These are phyloP conservation scores for Euphrasia arctica DNA, from an alignment of 305 asterid species.

Conservation along the genomic window DNA sequence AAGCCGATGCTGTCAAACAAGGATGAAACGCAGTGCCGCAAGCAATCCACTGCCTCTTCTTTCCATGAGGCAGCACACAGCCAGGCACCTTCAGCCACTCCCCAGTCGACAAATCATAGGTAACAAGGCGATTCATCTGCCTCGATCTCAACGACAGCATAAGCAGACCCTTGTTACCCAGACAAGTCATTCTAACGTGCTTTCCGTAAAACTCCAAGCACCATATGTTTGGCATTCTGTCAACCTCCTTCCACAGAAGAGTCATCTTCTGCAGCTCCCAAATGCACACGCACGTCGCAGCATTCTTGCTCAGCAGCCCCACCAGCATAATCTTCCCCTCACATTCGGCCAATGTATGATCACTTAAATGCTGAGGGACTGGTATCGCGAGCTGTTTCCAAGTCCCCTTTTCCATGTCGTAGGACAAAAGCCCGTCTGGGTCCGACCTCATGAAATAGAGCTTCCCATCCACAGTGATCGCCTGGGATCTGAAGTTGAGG, in stretches of 20 bases:
- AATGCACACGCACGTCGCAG: constrained; percentile 91
- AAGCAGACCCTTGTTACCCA: constrained; percentile 90
- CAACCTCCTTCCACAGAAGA: constrained; percentile 99
- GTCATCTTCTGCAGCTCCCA: constrained; percentile 99
- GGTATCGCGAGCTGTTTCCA: constrained; percentile 85
- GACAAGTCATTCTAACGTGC: constrained; percentile 96
- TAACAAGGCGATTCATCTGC: constrained; percentile 83
- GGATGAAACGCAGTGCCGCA: constrained; percentile 94
- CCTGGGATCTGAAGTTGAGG: constrained; percentile 87
- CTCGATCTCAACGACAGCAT: constrained; percentile 85
- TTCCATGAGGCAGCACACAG: constrained; percentile 24
- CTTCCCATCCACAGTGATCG: constrained; percentile 45
- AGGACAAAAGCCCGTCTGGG: constrained; percentile 81
- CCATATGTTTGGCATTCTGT: constrained; percentile 99
- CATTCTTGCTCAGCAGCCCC: constrained; percentile 89
- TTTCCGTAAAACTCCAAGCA: constrained; percentile 99
- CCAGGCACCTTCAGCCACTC: constrained; percentile 94
- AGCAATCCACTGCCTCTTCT: constrained; percentile 89
- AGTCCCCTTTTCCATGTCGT: constrained; percentile 56
- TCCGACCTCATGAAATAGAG: constrained; percentile 87
- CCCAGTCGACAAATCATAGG: constrained; percentile 60
- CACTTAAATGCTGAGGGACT: constrained; percentile 57
- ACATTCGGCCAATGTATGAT: constrained; percentile 74
- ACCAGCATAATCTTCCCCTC: constrained; percentile 80
- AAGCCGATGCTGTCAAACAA: constrained; percentile 77